Base-by-base conservation (phyloP, 805 yeast species). In the Nakazawaea peltata region DNA sequence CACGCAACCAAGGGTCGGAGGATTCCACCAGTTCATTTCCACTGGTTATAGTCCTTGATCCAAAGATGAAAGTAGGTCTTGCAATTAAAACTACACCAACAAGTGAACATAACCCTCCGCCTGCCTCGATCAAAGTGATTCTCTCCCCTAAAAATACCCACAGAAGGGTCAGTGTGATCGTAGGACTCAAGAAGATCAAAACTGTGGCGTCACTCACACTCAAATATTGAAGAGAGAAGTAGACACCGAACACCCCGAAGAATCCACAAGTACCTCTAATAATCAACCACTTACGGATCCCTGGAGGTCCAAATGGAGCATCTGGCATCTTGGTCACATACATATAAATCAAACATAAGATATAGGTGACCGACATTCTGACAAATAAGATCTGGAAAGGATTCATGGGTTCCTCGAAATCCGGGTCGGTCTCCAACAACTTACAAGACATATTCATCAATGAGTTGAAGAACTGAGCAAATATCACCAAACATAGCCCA, bases 141-240 rank as follows among this genome's bases (percentile, higher is more conserved):
- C 67, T 55, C 49, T 87, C 96, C 28, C 72, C 67, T 21, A 87
- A 57, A 3, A 81, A 50, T 2, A 74, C 41, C 68, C 78, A 77
- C 0, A 95, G 94, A 36, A 80, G 55, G 16, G 85, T 55, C 0
- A 86, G 82, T 0, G 95, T 81, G 13, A 81, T 69, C 36, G 82
- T 67, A 0, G 97, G 97, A 0, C 77, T 65, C 47, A 87, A 55
- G 45, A 87, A 87, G 2, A 90, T 75, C 33, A 87, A 78, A 12
- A 82, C 79, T 1, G 84, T 78, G 1, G 94, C 83, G 49, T 87
- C 96, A 9, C 88, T 77, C 5, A 87, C 68, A 33, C 84, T 71
- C 30, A 87, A 63, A 47, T 81, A 83, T 58, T 74, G 67, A 43
- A 87, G 59, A 1, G 94, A 74, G 51, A 66, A 83, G 54, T 84